Evolutionary conservation across 768 basidiomycete genomes (phyloP).

Genomic region (Leccinum olivaceopallidum): DNA sequence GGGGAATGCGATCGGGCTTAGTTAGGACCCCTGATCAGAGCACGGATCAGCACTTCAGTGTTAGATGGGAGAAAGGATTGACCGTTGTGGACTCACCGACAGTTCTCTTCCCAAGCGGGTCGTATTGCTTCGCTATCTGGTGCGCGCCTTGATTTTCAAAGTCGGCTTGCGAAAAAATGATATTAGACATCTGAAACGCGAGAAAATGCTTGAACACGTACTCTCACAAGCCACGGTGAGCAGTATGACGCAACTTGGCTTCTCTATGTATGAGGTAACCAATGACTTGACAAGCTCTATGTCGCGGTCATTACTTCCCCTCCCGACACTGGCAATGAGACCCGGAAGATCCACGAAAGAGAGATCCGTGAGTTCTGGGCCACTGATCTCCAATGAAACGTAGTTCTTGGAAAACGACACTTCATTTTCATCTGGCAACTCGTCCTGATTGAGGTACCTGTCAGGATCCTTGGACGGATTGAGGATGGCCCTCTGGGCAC

Average conservation of each 20-base stretch:
- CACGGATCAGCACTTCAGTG: background rate
- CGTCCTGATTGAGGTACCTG: constrained; percentile 17
- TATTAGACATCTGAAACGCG: constrained; percentile 36
- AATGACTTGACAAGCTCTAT: constrained; percentile 62
- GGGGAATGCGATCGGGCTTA: constrained; percentile 61
- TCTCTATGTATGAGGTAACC: constrained; percentile 59
- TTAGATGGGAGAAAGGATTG: constrained; percentile 49
- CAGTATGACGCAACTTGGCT: constrained; percentile 68
- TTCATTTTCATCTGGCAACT: constrained; percentile 14
- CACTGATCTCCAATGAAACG: constrained; percentile 59
- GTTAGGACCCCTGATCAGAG: constrained; percentile 44
- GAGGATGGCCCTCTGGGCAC: constrained; percentile 66
- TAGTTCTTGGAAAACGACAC: constrained; percentile 54
- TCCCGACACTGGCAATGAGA: constrained; percentile 57
- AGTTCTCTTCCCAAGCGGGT: constrained; percentile 64
- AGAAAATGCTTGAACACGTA: background rate
- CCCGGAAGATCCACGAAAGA: constrained; percentile 69
- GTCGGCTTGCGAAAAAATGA: constrained; percentile 53
- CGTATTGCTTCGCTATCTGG: constrained; percentile 57
- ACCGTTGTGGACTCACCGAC: constrained; percentile 55
- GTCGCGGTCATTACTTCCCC: constrained; percentile 50
- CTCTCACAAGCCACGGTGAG: constrained; percentile 55
- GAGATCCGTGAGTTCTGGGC: constrained; percentile 58
- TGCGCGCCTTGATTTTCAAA: constrained; percentile 80
- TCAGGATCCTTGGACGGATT: constrained; percentile 43